phyloP scores from a whole-genome alignment of 2,329 filamentous ascomycete genomes.

The Penicillium crustosum region DNA sequence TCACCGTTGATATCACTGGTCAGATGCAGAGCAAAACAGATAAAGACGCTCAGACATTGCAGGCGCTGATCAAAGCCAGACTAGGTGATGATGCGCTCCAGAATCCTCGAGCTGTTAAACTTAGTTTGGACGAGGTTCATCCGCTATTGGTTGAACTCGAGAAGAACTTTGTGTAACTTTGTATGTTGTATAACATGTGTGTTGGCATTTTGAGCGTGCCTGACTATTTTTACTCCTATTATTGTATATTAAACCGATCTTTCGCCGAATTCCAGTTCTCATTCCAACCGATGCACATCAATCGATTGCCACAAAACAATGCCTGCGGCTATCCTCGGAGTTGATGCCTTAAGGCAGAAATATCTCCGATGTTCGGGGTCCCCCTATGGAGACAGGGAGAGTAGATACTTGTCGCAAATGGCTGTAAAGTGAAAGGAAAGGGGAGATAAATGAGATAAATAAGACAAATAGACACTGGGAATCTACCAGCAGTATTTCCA shows the following conservation, averaged over 20 bases:
- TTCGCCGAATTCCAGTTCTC: not conserved
- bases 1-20: slow-evolving; percentile 48
- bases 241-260: slow-evolving; percentile 11
- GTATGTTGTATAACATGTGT: not conserved
- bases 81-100: slow-evolving; percentile 31
- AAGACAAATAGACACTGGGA: rapidly evolving
- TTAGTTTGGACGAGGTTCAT: slow-evolving; percentile 40
- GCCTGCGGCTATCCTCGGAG: slow-evolving; percentile 6
- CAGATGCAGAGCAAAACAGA: slow-evolving; percentile 46
- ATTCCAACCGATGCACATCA: not conserved
- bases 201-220: slow-evolving; percentile 7
- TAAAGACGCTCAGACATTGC: slow-evolving; percentile 27
- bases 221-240: slow-evolving; percentile 1
- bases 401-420: not conserved
- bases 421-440: not conserved
- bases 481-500: not conserved
- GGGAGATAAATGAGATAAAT: not conserved
- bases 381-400: not conserved
- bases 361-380: slow-evolving; percentile 9
- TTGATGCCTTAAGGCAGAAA: slow-evolving; percentile 7
- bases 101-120: slow-evolving; percentile 38
- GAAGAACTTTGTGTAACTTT: slow-evolving; percentile 36
- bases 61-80: slow-evolving; percentile 26
- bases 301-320: not conserved
- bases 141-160: slow-evolving; percentile 39